Evolutionary conservation across 2,329 filamentous ascomycete species (phyloP).

Genomic region (Ascochyta pisi): DNA sequence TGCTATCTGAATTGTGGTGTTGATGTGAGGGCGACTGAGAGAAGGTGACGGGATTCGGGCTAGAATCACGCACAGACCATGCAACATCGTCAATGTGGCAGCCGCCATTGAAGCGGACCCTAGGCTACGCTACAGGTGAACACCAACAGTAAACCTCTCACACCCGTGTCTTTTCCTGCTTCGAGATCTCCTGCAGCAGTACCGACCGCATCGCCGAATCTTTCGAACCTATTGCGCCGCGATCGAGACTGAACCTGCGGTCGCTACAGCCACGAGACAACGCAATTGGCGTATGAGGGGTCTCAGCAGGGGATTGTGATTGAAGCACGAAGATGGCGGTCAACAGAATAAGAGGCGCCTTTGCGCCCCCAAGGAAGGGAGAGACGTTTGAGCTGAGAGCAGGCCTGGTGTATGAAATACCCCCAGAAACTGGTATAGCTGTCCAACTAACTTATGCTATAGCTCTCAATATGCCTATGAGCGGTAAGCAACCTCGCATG

Average conservation of each 20-base stretch:
- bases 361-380: conserved; percentile 91
- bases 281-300: conserved; percentile 43
- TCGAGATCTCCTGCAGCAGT: background rate
- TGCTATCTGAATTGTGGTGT: conserved; percentile 9
- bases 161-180: conserved; percentile 6
- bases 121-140: conserved; percentile 23
- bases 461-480: conserved; percentile 99
- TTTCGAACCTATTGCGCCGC: conserved; percentile 5
- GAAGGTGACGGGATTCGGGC: conserved; percentile 14
- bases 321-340: conserved; percentile 75
- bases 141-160: conserved; percentile 21
- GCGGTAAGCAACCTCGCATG: conserved; percentile 57
- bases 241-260: conserved; percentile 2
- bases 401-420: conserved; percentile 71
- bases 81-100: conserved; percentile 34
- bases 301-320: conserved; percentile 38
- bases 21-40: conserved; percentile 6
- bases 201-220: background rate
- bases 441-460: conserved; percentile 46
- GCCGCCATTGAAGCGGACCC: conserved; percentile 29
- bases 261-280: conserved; percentile 12
- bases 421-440: conserved; percentile 12
- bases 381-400: conserved; percentile 98
- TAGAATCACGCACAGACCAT: conserved; percentile 32
- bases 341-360: conserved; percentile 93